Conservation (phyloP, 257 asterid genomes). For the Rhazya stricta region DNA sequence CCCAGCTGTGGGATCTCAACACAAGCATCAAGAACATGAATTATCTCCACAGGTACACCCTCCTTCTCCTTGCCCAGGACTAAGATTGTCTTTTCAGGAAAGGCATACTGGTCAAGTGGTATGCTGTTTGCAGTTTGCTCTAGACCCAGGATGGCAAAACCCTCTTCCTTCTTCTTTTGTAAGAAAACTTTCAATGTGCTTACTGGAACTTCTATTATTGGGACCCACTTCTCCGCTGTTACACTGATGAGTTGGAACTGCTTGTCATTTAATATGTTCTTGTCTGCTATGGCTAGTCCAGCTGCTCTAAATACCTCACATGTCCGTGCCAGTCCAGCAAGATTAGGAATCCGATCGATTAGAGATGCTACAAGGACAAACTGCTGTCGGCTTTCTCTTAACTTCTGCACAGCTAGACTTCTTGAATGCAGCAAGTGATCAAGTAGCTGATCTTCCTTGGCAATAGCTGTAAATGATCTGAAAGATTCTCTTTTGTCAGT, state of each 20-base stretch:
- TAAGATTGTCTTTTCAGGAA: slow-evolving; percentile 61
- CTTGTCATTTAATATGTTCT: slow-evolving; percentile 69
- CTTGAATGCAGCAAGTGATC: slow-evolving; percentile 62
- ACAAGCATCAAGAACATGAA: slow-evolving; percentile 86
- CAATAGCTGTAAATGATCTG: slow-evolving; percentile 65
- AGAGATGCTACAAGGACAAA: slow-evolving; percentile 75
- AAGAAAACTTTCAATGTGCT: slow-evolving; percentile 57
- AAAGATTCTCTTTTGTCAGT: slow-evolving; percentile 32
- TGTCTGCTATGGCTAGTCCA: slow-evolving; percentile 75
- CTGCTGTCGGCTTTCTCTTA: slow-evolving; percentile 61
- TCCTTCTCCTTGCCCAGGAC: slow-evolving; percentile 95
- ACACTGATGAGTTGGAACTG: slow-evolving; percentile 98
- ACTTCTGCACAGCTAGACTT: slow-evolving; percentile 54
- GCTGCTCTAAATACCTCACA: slow-evolving; percentile 94
- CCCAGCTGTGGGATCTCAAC: slow-evolving; percentile 94
- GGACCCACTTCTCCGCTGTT: slow-evolving; percentile 96
- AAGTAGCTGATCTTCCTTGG: slow-evolving; percentile 70
- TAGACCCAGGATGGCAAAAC: slow-evolving; percentile 74
- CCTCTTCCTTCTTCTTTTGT: slow-evolving; percentile 78
- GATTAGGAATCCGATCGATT: slow-evolving; percentile 93
- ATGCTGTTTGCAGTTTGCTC: slow-evolving; percentile 97
- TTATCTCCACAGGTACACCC: slow-evolving; percentile 92
- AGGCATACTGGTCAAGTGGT: slow-evolving; percentile 66
- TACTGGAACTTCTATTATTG: slow-evolving; percentile 78
- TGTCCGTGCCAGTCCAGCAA: slow-evolving; percentile 93